A percentile compares a stretch with the other conserved stretches of the same genome.
Evolutionary conservation across 2,329 filamentous ascomycete genomes (phyloP).

Genomic region (Phyllosticta citriasiana): DNA sequence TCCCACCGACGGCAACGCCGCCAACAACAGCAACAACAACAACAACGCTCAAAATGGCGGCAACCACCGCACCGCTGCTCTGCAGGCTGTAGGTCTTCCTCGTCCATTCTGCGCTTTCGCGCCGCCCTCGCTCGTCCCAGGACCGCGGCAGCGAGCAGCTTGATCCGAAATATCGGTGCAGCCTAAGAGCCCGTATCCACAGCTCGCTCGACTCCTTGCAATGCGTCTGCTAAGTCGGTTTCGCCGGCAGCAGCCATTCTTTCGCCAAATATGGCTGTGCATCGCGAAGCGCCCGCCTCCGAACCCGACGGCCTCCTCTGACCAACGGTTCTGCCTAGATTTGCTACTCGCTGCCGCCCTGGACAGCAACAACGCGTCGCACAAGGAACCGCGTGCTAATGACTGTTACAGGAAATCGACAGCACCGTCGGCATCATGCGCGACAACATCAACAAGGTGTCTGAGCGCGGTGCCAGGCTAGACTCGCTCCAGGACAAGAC

Average conservation of each 20-base stretch:
- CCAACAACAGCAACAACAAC: conserved; percentile 37
- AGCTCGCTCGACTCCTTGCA: not conserved
- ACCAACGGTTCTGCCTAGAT: not conserved
- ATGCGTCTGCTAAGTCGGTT: not conserved
- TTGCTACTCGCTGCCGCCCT: not conserved
- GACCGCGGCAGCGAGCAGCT: conserved; percentile 1
- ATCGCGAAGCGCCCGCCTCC: not conserved
- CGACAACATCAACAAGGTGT: conserved; percentile 95
- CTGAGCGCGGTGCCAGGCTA: conserved; percentile 80
- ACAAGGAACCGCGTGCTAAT: not conserved
- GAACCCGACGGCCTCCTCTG: not conserved
- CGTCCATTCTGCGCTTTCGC: not conserved
- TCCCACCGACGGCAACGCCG: conserved; percentile 56
- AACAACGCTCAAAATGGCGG: conserved; percentile 27
- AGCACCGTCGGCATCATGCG: conserved; percentile 92
- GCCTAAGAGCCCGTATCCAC: not conserved
- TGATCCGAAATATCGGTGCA: not conserved
- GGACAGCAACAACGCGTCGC: not conserved
- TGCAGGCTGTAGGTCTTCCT: conserved; percentile 67
- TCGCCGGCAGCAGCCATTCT: not conserved
- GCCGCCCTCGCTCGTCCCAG: not conserved
- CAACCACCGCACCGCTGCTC: conserved; percentile 58
- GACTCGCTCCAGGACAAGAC: conserved; percentile 90
- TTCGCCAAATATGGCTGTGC: not conserved
- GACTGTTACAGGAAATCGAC: conserved; percentile 72